A percentile compares a stretch with the other conserved stretches of the same genome.
These are phyloP conservation scores for Pyracantha coccinea DNA, from an alignment of 331 rosid species.

Conservation along the genomic window DNA sequence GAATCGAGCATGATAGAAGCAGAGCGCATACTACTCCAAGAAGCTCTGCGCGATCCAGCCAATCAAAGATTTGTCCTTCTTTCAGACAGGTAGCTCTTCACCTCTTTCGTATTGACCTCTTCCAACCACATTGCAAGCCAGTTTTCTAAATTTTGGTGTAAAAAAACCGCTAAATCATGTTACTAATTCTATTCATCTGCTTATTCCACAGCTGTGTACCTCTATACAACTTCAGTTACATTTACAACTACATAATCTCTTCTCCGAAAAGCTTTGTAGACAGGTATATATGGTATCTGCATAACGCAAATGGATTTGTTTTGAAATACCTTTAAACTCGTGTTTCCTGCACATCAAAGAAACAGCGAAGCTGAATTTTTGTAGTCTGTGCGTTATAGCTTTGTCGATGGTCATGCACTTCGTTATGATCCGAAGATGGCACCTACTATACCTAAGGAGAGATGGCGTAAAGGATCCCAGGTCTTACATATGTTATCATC, in stretches of 20 bases:
- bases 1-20: constrained; percentile 47
- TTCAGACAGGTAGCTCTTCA: constrained; percentile 33
- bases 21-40: constrained; percentile 31
- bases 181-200: constrained; percentile 22
- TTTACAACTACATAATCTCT: constrained; percentile 70
- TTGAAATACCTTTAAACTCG: too few species aligned
- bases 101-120: neutral
- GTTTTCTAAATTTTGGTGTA: neutral
- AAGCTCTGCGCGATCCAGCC: constrained; percentile 40
- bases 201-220: constrained; percentile 78
- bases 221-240: constrained; percentile 74
- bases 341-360: neutral
- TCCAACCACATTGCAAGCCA: neutral
- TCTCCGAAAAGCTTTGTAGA: constrained; percentile 90
- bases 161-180: neutral
- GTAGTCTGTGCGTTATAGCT: constrained; percentile 40
- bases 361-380: neutral
- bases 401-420: constrained; percentile 78
- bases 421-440: constrained; percentile 92
- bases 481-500: constrained; percentile 29
- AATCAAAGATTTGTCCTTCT: constrained; percentile 50
- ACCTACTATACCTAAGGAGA: constrained; percentile 62
- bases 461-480: constrained; percentile 99
- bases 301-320: neutral
- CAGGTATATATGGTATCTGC: constrained; percentile 55